phyloP scores from a whole-genome alignment of 1,284 basidiomycete species.

The Puccinia polysora region DNA sequence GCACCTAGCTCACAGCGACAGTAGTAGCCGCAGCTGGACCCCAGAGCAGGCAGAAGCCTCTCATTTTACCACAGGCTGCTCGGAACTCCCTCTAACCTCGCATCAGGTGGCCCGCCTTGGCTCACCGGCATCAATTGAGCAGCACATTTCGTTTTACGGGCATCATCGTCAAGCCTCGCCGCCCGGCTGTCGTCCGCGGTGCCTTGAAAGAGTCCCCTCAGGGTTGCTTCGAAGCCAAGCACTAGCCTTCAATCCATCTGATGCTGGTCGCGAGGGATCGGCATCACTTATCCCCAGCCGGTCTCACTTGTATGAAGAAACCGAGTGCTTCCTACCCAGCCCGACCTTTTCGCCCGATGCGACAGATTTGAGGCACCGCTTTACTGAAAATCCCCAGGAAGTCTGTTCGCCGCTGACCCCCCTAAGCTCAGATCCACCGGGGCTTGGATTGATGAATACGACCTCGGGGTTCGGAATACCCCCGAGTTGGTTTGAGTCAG shows the following conservation, averaged over 20 bases:
- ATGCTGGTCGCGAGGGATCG: constrained; percentile 12
- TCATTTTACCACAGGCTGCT: background rate
- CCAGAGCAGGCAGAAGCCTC: constrained; percentile 12
- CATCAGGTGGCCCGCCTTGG: constrained; percentile 8
- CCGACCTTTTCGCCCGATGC: constrained; percentile 5
- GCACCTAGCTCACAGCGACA: constrained; percentile 8
- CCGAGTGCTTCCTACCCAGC: constrained; percentile 18
- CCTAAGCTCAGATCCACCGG: background rate
- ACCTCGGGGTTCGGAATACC: constrained; percentile 8
- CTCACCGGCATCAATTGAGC: constrained; percentile 9
- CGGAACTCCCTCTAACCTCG: background rate
- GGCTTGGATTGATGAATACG: constrained; percentile 10
- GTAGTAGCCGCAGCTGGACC: constrained; percentile 35
- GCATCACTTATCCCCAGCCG: background rate
- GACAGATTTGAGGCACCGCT: background rate
- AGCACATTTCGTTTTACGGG: background rate
- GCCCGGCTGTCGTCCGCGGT: background rate
- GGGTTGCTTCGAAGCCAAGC: background rate
- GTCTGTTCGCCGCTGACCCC: constrained; percentile 6
- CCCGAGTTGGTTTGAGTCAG: constrained; percentile 20
- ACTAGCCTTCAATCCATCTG: constrained; percentile 3
- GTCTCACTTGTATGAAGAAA: constrained; percentile 12
- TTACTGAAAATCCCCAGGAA: background rate
- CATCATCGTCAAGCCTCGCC: constrained; percentile 1
- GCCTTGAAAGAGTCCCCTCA: background rate